These are phyloP conservation scores for Pyrrhoderma lamaoense DNA, from an alignment of 1,284 basidiomycete genomes.

Conservation along the genomic window DNA sequence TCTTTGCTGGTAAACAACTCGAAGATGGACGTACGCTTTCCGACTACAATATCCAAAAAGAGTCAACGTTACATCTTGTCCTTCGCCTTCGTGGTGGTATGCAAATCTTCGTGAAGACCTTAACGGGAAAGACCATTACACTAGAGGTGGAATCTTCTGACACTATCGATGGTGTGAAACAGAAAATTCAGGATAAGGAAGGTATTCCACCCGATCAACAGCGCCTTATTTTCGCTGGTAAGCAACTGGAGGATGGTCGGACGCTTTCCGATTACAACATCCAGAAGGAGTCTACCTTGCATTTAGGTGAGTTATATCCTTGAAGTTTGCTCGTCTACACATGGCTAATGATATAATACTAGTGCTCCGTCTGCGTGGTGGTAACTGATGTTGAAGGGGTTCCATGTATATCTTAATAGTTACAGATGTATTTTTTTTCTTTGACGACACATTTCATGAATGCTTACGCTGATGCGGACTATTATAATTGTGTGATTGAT, in stretches of 20 bases:
- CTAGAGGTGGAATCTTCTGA: constrained; percentile 51
- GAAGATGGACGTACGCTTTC: constrained; percentile 37
- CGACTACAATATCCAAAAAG: constrained; percentile 34
- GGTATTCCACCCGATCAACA: constrained; percentile 67
- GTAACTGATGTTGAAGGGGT: constrained; percentile 30
- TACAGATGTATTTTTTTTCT: background rate
- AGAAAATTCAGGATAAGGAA: constrained; percentile 44
- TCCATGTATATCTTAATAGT: background rate
- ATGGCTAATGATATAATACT: too few species aligned
- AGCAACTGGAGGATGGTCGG: constrained; percentile 64
- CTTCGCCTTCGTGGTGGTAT: constrained; percentile 54
- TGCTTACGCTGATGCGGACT: background rate
- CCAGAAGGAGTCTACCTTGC: constrained; percentile 66
- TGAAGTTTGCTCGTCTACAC: constrained; percentile 34
- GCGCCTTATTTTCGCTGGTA: constrained; percentile 71
- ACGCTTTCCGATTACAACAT: constrained; percentile 63
- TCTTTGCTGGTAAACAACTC: constrained; percentile 44
- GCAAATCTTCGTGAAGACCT: constrained; percentile 42
- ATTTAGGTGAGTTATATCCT: constrained; percentile 43
- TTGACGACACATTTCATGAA: background rate
- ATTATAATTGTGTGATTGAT: too few species aligned
- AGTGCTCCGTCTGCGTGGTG: constrained; percentile 77
- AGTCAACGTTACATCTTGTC: constrained; percentile 49
- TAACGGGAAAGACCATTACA: constrained; percentile 54
- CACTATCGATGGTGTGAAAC: constrained; percentile 49